A percentile compares a stretch with the other conserved stretches of the same genome.
phyloP scores from a whole-genome alignment of 2,329 filamentous ascomycete species.

The Ophiostoma quercus region DNA sequence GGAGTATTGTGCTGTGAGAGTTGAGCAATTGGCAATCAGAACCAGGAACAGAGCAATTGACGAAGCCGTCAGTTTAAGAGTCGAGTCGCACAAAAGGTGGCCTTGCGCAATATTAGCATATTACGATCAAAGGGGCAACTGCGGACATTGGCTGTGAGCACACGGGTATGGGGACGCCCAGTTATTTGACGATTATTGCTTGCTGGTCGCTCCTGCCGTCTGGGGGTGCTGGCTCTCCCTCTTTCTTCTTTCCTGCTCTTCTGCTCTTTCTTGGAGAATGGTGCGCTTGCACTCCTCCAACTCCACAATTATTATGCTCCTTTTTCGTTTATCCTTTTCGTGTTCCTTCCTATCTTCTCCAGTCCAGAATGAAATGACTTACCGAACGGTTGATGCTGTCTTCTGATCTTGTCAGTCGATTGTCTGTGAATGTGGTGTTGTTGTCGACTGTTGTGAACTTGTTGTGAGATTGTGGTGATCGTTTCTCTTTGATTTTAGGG shows the following conservation, averaged over 20 bases:
- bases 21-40: neutral
- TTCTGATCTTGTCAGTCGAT: neutral
- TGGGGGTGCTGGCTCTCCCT: neutral
- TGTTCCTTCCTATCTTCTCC: neutral
- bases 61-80: conserved; percentile 8
- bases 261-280: conserved; percentile 9
- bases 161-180: neutral
- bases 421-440: neutral
- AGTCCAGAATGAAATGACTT: neutral
- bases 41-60: neutral
- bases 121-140: conserved; percentile 6
- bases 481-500: neutral
- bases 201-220: conserved; percentile 7
- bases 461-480: neutral
- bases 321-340: conserved; percentile 1
- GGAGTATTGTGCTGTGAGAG: neutral
- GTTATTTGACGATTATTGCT: neutral
- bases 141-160: conserved; percentile 1
- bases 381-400: neutral
- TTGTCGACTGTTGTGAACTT: neutral
- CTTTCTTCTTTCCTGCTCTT: conserved; percentile 1
- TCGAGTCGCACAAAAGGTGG: conserved; percentile 3
- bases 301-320: conserved; percentile 9
- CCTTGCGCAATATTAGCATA: conserved; percentile 13
- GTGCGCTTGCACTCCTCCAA: conserved; percentile 6